These are phyloP conservation scores for Pseudogymnoascus destructans DNA, from an alignment of 2,329 filamentous ascomycete genomes.

Conservation along the genomic window DNA sequence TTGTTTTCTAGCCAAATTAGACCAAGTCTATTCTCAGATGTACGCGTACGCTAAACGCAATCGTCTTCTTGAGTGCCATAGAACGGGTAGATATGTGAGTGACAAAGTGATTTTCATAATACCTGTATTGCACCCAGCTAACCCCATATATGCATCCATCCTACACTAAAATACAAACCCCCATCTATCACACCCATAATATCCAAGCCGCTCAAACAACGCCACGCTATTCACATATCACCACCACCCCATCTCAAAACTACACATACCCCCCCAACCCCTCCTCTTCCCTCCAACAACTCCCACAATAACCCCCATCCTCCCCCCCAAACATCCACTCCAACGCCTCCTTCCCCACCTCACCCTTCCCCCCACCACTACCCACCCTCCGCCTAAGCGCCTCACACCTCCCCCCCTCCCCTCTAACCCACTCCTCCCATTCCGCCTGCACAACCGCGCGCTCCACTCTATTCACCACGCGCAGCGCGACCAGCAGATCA, in stretches of 20 bases:
- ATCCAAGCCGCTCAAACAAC: not conserved
- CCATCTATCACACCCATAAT: not conserved
- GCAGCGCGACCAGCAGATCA: slow-evolving; percentile 79
- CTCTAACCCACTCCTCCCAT: slow-evolving; percentile 83
- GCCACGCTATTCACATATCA: not conserved
- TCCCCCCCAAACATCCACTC: not conserved
- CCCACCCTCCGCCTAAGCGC: slow-evolving; percentile 21
- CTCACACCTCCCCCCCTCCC: slow-evolving; percentile 65
- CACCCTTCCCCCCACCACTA: not conserved
- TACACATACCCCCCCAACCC: not conserved
- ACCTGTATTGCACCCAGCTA: not conserved
- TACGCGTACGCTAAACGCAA: too few relatives aligned
- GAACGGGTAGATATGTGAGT: too few relatives aligned
- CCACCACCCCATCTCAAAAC: not conserved
- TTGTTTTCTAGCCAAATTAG: too few relatives aligned
- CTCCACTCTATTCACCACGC: slow-evolving; percentile 81
- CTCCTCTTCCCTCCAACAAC: not conserved
- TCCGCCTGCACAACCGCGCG: slow-evolving; percentile 73
- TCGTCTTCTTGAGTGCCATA: too few relatives aligned
- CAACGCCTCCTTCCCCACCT: not conserved
- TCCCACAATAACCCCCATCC: not conserved
- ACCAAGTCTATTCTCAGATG: too few relatives aligned
- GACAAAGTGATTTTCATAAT: too few relatives aligned
- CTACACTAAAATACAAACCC: not conserved
- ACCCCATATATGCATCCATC: not conserved